A percentile compares a stretch with the other conserved stretches of the same genome.
phyloP scores from a whole-genome alignment of 169 alveolate genomes.

The Blepharisma undulans region DNA sequence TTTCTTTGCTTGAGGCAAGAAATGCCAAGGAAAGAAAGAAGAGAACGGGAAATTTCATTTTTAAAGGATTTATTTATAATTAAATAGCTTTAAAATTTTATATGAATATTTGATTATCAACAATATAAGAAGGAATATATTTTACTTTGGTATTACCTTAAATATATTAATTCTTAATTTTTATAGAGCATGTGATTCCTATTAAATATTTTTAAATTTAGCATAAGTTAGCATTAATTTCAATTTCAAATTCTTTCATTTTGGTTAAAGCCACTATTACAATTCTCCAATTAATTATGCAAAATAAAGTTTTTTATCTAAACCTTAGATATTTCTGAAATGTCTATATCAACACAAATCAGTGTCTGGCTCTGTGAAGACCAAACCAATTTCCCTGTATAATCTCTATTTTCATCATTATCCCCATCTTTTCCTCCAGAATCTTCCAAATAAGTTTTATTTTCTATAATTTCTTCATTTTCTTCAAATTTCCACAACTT shows the following conservation, averaged over 20 bases:
- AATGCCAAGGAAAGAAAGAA: background rate
- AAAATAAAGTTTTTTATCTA: background rate
- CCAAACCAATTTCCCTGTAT: background rate
- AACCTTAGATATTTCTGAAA: background rate
- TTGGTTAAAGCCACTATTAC: too few species aligned
- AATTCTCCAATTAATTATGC: too few species aligned
- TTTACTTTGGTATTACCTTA: too few species aligned
- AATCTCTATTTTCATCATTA: background rate
- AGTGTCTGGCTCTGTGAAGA: background rate
- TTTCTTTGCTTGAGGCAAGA: background rate
- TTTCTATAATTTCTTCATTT: background rate
- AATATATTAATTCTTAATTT: too few species aligned
- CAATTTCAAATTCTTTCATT: too few species aligned
- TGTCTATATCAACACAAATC: background rate
- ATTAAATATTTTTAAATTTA: too few species aligned
- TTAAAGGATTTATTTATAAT: background rate
- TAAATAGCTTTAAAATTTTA: too few species aligned
- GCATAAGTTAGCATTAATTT: too few species aligned
- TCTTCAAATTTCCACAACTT: background rate
- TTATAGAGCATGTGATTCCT: too few species aligned
- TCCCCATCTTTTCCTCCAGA: background rate
- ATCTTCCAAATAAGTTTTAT: background rate
- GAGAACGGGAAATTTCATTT: background rate
- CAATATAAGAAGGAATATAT: too few species aligned
- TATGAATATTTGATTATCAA: too few species aligned